Conservation (phyloP, 2,329 filamentous ascomycete species). For the Paecilomyces dactylethromorphus region DNA sequence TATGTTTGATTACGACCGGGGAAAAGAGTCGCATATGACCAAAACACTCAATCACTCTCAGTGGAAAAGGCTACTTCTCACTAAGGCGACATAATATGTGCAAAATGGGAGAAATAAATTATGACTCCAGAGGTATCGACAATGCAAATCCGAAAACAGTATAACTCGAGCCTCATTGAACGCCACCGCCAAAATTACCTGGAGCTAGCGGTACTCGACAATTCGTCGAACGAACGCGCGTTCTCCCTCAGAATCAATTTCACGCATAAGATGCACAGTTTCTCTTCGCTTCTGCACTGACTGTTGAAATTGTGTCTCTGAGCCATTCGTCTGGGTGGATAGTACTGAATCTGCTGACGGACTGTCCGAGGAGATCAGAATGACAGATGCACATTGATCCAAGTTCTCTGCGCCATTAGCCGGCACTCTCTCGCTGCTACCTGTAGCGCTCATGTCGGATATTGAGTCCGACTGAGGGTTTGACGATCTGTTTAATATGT, state of each 20-base stretch:
- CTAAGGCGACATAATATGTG: not conserved
- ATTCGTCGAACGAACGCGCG: conserved; percentile 29
- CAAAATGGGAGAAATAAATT: conserved; percentile 1
- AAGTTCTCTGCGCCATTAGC: not conserved
- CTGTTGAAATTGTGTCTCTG: not conserved
- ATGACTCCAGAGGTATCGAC: not conserved
- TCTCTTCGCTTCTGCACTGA: conserved; percentile 22
- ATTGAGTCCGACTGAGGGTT: not conserved
- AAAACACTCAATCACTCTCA: not conserved
- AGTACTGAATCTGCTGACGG: not conserved
- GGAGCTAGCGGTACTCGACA: conserved; percentile 27
- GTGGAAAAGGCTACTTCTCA: not conserved
- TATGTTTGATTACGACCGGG: not conserved
- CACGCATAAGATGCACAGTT: conserved; percentile 23
- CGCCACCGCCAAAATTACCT: conserved; percentile 1
- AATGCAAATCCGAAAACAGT: not conserved
- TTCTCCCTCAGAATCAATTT: conserved; percentile 21
- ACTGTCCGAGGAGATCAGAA: not conserved
- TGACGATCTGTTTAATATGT: not conserved
- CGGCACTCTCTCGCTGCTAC: not conserved
- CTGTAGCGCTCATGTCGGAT: not conserved
- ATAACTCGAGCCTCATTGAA: not conserved
- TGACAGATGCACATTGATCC: not conserved
- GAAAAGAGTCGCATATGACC: not conserved
- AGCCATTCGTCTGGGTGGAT: not conserved